Evolutionary conservation across 371 early-diverging fungal species (phyloP).

Genomic region (Nematocida major): DNA sequence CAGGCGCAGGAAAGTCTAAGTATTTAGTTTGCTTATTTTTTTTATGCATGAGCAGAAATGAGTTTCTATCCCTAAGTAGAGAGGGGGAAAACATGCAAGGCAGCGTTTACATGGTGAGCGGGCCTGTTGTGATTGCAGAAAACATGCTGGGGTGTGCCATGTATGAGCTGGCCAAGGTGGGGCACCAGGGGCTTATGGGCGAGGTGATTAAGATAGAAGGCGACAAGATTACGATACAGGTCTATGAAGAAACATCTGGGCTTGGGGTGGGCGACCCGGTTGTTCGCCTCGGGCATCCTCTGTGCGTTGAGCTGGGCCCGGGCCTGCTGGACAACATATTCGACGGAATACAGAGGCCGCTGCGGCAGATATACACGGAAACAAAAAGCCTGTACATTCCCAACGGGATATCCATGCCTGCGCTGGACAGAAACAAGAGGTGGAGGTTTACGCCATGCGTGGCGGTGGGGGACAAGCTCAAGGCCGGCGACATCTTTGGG

Average conservation of each 20-base stretch:
- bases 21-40: too few relatives aligned
- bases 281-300: slow-evolving; percentile 84
- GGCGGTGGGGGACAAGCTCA: slow-evolving; percentile 84
- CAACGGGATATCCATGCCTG: slow-evolving; percentile 88
- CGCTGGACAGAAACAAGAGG: slow-evolving; percentile 76
- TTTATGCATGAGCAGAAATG: slow-evolving; percentile 12
- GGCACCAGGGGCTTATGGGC: slow-evolving; percentile 88
- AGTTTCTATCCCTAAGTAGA: slow-evolving; percentile 32
- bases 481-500: slow-evolving; percentile 94
- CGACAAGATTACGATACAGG: slow-evolving; percentile 96
- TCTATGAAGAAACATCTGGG: slow-evolving; percentile 97
- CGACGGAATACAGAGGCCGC: slow-evolving; percentile 98
- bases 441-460: slow-evolving; percentile 89
- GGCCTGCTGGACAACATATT: slow-evolving; percentile 95
- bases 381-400: slow-evolving; percentile 96
- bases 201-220: slow-evolving; percentile 98
- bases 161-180: slow-evolving; percentile 98
- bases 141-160: slow-evolving; percentile 96
- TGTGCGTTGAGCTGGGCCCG: slow-evolving; percentile 98
- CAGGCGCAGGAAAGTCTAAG: too few relatives aligned
- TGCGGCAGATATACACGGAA: slow-evolving; percentile 82
- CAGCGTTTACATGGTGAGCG: slow-evolving; percentile 83
- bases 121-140: slow-evolving; percentile 97
- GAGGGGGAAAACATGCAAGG: slow-evolving; percentile 48
- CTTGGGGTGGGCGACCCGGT: slow-evolving; percentile 96